Evolutionary conservation across 192 early-diverging fungal species (phyloP).

Genomic region (Backusella psychrophila): DNA sequence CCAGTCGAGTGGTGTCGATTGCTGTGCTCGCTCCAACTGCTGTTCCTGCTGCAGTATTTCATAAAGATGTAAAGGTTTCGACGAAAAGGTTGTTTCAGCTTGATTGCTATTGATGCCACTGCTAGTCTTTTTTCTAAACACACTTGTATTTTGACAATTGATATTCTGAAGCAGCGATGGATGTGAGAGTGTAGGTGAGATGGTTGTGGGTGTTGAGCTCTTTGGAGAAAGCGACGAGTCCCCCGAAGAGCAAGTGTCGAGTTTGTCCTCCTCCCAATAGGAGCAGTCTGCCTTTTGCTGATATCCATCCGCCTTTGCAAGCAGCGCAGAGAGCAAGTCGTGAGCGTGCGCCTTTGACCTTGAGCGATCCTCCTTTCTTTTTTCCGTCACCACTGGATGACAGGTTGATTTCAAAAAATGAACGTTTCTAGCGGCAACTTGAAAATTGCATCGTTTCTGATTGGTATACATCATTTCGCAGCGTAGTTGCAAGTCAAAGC

Average conservation of each 20-base stretch:
- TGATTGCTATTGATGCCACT: neutral
- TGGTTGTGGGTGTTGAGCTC: neutral
- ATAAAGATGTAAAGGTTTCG: neutral
- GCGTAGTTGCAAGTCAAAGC: neutral
- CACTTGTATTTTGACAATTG: neutral
- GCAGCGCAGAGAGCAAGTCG: neutral
- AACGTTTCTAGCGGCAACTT: neutral
- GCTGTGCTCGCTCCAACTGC: neutral
- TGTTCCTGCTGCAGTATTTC: too few species aligned
- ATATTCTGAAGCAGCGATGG: neutral
- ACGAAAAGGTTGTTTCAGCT: neutral
- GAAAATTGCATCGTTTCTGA: neutral
- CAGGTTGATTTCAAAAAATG: neutral
- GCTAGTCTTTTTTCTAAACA: neutral
- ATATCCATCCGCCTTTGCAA: neutral
- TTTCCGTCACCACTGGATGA: neutral
- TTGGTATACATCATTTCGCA: neutral
- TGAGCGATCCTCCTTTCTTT: neutral
- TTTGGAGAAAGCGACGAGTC: neutral
- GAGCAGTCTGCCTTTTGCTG: neutral
- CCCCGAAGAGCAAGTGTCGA: neutral
- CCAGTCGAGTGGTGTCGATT: neutral
- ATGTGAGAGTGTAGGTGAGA: neutral
- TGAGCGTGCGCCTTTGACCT: neutral
- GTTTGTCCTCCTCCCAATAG: neutral